phyloP scores from a whole-genome alignment of 2,329 filamentous ascomycete species.

The Ceratocystis huliohia region DNA sequence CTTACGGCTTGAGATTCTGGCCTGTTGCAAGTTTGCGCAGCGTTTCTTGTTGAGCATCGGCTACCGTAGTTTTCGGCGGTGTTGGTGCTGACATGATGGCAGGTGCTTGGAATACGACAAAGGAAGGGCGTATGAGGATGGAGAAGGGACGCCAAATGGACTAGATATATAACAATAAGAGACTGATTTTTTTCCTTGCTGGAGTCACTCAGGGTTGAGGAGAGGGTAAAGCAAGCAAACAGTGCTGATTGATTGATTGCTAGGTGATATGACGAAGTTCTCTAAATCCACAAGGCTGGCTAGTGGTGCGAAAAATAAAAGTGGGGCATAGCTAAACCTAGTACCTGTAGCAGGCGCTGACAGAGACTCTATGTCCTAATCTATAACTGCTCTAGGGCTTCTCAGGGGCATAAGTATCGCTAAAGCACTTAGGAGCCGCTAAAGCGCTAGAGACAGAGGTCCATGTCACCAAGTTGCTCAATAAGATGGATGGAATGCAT shows the following conservation, averaged over 20 bases:
- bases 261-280: not conserved
- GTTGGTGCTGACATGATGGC: conserved; percentile 1
- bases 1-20: conserved; percentile 7
- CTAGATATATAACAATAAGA: not conserved
- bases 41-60: not conserved
- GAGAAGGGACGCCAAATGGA: not conserved
- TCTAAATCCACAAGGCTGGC: not conserved
- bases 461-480: no score
- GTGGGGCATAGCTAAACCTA: not conserved
- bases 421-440: not conserved
- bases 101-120: not conserved
- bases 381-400: not conserved
- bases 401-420: not conserved
- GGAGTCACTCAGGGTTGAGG: not conserved
- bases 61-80: not conserved
- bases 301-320: not conserved
- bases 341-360: not conserved
- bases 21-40: conserved; percentile 13
- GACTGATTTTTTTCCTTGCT: not conserved
- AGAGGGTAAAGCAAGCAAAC: not conserved
- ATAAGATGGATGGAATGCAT: no score
- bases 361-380: no score
- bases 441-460: no score
- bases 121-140: not conserved
- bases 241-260: not conserved